These are phyloP conservation scores for Auriscalpium orientale DNA, from an alignment of 768 basidiomycete genomes.

Conservation along the genomic window DNA sequence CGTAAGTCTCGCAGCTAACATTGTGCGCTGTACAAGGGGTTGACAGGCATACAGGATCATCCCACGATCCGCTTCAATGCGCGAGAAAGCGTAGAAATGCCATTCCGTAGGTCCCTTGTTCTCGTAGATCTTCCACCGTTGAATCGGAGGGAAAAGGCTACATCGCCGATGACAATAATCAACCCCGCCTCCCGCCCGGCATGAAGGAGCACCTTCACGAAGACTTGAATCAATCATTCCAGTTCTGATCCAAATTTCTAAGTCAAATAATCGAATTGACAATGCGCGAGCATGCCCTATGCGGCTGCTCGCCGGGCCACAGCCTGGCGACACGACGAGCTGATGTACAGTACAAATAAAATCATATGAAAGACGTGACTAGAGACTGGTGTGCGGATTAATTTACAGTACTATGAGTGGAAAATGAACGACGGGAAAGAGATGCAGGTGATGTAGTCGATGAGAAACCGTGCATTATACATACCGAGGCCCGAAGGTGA, in stretches of 20 bases:
- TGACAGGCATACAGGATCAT: constrained; percentile 47
- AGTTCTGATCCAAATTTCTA: constrained; percentile 40
- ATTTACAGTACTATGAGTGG: not conserved
- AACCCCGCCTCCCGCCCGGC: constrained; percentile 79
- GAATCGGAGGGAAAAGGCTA: constrained; percentile 30
- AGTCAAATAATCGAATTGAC: not conserved
- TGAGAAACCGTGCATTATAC: too few relatives aligned
- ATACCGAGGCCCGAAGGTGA: too few relatives aligned
- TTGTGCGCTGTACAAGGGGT: too few relatives aligned
- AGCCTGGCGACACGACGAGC: not conserved
- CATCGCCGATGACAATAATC: constrained; percentile 32
- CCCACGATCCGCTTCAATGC: constrained; percentile 86
- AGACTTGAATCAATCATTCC: constrained; percentile 83
- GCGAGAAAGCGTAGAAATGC: constrained; percentile 96
- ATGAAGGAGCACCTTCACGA: constrained; percentile 83
- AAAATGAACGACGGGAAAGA: too few relatives aligned
- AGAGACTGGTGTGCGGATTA: not conserved
- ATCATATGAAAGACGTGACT: not conserved
- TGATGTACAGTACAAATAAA: not conserved
- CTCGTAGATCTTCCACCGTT: not conserved
- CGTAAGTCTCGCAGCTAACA: not conserved
- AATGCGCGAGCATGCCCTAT: not conserved
- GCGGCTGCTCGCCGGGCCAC: not conserved
- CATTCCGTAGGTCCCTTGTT: constrained; percentile 61
- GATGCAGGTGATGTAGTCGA: too few relatives aligned